Evolutionary conservation across 371 early-diverging fungal species (phyloP), one percentile per base, ranked within the genome.

Genomic region (Mucor irregularis): DNA sequence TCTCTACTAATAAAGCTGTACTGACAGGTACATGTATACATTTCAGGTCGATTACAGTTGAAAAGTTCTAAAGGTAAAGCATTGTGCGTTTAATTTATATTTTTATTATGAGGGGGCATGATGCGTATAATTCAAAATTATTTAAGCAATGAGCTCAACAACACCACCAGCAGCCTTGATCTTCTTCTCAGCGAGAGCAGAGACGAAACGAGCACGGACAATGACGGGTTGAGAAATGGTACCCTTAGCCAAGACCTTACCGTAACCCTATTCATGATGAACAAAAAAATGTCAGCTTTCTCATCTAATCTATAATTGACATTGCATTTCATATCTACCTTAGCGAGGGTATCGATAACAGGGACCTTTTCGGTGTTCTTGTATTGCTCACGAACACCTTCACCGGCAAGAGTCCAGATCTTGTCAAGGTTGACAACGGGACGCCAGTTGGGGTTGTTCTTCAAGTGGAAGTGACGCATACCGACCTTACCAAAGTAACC

Each of bases 401-500:
- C 93, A 53, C 92, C 88, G 61, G 98, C 95, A 58, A 98, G 82
- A 58, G 91, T 78, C 96, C 97, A 95, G 71, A 99, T 70, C 73
- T 90, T 92, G 83, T 96, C 93, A 53, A 95, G 77, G 87, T 97
- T 94, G 83, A 98, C 83, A 73, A 84, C 78, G 58, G 93, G 93
- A 69, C 90, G 76, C 88, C 90, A 90, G 84, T 82, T 78, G 71
- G 87, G 69, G 86, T 98, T 95, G 73, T 87, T 82, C 86, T 95
- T 97, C 87, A 88, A 82, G 91, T 97, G 97, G 93, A 94, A 98
- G 80, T 93, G 86, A 62, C 98, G 94, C 97, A 97, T 96, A 91
- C 99, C 99, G 78, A 97, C 96, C 87, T 99, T 99, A 83, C 99
- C 99, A 78, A 98, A 99, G 94, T 97, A 97, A 81, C 99, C 99